Conservation (phyloP, 768 basidiomycete genomes). For the Lactifluus volemus region DNA sequence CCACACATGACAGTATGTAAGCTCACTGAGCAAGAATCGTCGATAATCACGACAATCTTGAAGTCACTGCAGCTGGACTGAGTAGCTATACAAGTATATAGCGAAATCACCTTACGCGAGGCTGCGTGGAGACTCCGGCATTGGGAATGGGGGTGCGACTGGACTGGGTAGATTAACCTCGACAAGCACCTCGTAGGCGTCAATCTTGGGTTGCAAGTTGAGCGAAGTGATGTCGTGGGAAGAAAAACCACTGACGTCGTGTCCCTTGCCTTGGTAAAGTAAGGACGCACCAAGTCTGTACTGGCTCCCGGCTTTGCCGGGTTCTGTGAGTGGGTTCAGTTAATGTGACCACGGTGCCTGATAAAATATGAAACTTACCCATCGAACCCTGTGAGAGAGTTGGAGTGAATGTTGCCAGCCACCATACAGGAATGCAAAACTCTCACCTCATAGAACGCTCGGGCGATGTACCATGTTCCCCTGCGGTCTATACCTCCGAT, state of each 20-base stretch:
- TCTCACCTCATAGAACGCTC: slow-evolving; percentile 17
- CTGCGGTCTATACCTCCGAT: slow-evolving; percentile 16
- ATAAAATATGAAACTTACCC: slow-evolving; percentile 4
- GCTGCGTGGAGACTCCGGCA: not conserved
- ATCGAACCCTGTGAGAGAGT: slow-evolving; percentile 7
- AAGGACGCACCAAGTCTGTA: slow-evolving; percentile 23
- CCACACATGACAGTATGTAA: not conserved
- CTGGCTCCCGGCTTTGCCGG: slow-evolving; percentile 29
- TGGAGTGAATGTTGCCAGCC: not conserved
- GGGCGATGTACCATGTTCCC: slow-evolving; percentile 14
- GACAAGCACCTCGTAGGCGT: slow-evolving; percentile 30
- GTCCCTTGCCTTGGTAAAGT: slow-evolving; percentile 30
- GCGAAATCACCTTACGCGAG: not conserved
- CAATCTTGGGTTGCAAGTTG: slow-evolving; percentile 20
- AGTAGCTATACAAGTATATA: not conserved
- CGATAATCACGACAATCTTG: slow-evolving; percentile 35
- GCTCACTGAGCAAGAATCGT: slow-evolving; percentile 33
- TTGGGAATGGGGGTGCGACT: not conserved
- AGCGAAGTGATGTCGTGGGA: not conserved
- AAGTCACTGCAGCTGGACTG: slow-evolving; percentile 25
- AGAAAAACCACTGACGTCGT: slow-evolving; percentile 21
- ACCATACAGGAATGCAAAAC: not conserved
- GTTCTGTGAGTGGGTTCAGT: slow-evolving; percentile 21
- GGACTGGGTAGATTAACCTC: slow-evolving; percentile 20
- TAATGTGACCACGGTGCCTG: too few relatives aligned